Percentiles rank a stretch among this genome's conserved stretches.
phyloP scores from a whole-genome alignment of 345 rosid species.

The Odontarrhena argentea region DNA sequence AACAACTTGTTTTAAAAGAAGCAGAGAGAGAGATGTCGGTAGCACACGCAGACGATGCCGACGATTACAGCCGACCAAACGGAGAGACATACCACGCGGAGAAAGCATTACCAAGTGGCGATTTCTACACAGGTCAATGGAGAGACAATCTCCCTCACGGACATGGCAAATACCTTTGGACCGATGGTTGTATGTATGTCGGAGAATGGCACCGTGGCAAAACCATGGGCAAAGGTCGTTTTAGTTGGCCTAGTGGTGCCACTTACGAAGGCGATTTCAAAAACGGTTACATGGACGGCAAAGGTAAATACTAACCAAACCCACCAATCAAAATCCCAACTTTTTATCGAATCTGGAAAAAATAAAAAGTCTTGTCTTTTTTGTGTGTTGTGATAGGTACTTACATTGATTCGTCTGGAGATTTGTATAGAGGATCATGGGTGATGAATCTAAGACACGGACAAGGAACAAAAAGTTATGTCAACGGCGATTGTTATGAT shows the following conservation, averaged over 20 bases:
- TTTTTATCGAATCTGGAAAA: neutral
- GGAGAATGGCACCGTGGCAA: conserved; percentile 87
- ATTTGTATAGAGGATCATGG: conserved; percentile 78
- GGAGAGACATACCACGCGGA: conserved; percentile 57
- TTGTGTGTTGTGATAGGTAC: conserved; percentile 41
- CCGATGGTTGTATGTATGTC: conserved; percentile 90
- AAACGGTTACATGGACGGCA: conserved; percentile 85
- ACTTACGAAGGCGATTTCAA: conserved; percentile 97
- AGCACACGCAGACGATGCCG: conserved; percentile 91
- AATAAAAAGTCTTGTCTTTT: neutral
- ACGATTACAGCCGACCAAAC: conserved; percentile 48
- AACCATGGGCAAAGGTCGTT: conserved; percentile 77
- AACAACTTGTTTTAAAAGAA: neutral
- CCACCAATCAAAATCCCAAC: neutral
- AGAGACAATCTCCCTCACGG: conserved; percentile 71
- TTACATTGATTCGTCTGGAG: conserved; percentile 69
- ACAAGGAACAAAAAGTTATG: conserved; percentile 64
- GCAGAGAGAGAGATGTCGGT: conserved; percentile 62
- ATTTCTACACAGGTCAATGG: conserved; percentile 89
- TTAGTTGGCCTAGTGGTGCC: conserved; percentile 93
- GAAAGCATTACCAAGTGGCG: conserved; percentile 63
- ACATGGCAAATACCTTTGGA: conserved; percentile 83
- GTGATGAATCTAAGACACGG: conserved; percentile 92
- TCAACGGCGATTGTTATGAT: conserved; percentile 78
- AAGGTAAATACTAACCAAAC: conserved; percentile 40